These are phyloP conservation scores for Neofusicoccum umdonicola DNA, from an alignment of 2,329 filamentous ascomycete species.

Conservation along the genomic window DNA sequence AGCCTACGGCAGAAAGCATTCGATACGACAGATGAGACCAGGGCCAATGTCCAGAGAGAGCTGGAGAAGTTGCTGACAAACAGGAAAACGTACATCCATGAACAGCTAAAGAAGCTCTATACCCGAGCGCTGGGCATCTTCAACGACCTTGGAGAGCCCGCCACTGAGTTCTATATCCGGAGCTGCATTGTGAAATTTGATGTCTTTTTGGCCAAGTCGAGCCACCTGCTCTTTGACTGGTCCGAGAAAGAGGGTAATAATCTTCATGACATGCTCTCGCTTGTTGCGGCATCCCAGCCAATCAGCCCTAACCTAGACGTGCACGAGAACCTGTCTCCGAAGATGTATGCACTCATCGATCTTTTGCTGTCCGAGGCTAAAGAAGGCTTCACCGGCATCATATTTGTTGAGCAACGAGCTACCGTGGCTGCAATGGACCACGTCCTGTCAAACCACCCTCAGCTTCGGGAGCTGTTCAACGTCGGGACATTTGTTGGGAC, in stretches of 20 bases:
- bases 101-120: constrained; percentile 37
- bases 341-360: constrained; percentile 37
- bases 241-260: constrained; percentile 34
- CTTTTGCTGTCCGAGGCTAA: constrained; percentile 35
- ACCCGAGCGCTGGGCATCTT: constrained; percentile 32
- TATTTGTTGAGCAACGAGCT: constrained; percentile 26
- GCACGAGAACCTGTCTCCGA: constrained; percentile 28
- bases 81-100: constrained; percentile 39
- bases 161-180: constrained; percentile 40
- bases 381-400: constrained; percentile 39
- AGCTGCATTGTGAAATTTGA: constrained; percentile 30
- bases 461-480: constrained; percentile 33
- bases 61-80: constrained; percentile 8
- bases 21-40: constrained; percentile 24
- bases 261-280: constrained; percentile 24
- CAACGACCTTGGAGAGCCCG: constrained; percentile 38
- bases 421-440: constrained; percentile 43
- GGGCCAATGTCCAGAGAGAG: constrained; percentile 14
- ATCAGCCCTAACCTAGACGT: neutral
- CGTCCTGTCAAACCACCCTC: constrained; percentile 33
- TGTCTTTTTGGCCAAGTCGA: neutral
- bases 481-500: constrained; percentile 55
- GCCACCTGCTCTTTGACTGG: constrained; percentile 17
- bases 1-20: constrained; percentile 28
- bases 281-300: neutral